These are phyloP conservation scores for Gossypium schwendimanii DNA, from an alignment of 441 rosid species.

Conservation along the genomic window DNA sequence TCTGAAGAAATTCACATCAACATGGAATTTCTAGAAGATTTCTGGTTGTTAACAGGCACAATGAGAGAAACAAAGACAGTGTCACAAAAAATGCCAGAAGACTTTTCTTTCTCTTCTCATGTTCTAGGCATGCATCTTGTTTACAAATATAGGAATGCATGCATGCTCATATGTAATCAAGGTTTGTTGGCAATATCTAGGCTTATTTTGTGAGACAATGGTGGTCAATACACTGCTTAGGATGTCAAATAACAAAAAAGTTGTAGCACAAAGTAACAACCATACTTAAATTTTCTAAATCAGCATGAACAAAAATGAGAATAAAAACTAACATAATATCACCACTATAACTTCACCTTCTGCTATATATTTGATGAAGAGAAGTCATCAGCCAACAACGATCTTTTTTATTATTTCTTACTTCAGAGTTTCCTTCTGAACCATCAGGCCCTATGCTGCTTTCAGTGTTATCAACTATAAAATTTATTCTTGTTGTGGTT, in stretches of 20 bases:
- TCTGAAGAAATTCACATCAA: neutral
- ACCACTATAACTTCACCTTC: slow-evolving; percentile 49
- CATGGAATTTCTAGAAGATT: neutral
- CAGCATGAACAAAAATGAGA: slow-evolving; percentile 1
- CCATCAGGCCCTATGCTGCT: slow-evolving; percentile 32
- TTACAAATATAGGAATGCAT: neutral
- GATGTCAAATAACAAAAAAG: neutral
- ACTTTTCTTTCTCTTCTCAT: neutral
- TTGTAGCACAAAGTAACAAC: neutral
- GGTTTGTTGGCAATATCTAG: neutral
- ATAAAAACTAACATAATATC: neutral
- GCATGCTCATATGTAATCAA: neutral
- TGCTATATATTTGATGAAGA: slow-evolving; percentile 90
- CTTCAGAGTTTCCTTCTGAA: slow-evolving; percentile 39
- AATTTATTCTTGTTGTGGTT: slow-evolving; percentile 82
- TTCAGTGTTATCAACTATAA: slow-evolving; percentile 65
- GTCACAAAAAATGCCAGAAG: neutral
- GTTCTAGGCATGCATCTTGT: neutral
- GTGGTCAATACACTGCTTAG: neutral
- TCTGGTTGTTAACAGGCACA: neutral
- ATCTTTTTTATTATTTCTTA: slow-evolving; percentile 60
- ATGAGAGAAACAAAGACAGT: neutral
- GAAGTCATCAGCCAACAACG: slow-evolving; percentile 82
- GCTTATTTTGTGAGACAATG: neutral
- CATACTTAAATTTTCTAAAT: slow-evolving; percentile 3